phyloP scores from a whole-genome alignment of 116 monocot species.

The Dioscorea cayenensis region DNA sequence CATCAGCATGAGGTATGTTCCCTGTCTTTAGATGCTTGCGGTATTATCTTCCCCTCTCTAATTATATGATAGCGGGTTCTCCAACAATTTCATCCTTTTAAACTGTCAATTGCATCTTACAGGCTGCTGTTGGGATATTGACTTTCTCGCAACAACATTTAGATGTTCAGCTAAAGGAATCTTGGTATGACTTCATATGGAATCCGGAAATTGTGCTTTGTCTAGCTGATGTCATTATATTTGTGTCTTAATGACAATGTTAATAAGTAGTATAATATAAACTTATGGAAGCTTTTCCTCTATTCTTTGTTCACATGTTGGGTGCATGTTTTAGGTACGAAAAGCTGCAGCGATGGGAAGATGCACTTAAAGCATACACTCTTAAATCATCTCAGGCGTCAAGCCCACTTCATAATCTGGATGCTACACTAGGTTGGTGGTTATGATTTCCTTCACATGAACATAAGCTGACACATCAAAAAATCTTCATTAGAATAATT shows the following conservation, averaged over 20 bases:
- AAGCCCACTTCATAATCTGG: conserved; percentile 64
- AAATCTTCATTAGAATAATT: neutral
- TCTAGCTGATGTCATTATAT: too few species aligned
- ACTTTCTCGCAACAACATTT: conserved; percentile 89
- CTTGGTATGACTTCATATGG: conserved; percentile 50
- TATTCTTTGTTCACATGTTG: neutral
- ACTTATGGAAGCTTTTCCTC: neutral
- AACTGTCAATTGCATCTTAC: conserved; percentile 7
- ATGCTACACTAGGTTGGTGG: conserved; percentile 82
- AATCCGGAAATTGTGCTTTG: neutral
- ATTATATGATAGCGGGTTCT: neutral
- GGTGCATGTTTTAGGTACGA: conserved; percentile 69
- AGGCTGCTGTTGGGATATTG: conserved; percentile 97
- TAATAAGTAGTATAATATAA: too few species aligned
- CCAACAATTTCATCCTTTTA: neutral
- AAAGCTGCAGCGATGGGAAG: conserved; percentile 97
- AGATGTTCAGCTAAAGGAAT: conserved; percentile 96
- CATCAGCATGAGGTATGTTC: conserved; percentile 92
- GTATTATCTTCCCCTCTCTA: conserved; percentile 5
- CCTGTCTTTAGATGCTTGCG: neutral
- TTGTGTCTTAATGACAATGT: too few species aligned
- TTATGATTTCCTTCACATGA: neutral
- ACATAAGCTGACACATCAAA: neutral
- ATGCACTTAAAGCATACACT: conserved; percentile 93
- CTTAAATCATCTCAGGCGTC: conserved; percentile 65